A percentile compares a stretch with the other conserved stretches of the same genome.
These are phyloP conservation scores for Capillidium heterosporum DNA, from an alignment of 371 early-diverging fungal genomes.

Conservation along the genomic window DNA sequence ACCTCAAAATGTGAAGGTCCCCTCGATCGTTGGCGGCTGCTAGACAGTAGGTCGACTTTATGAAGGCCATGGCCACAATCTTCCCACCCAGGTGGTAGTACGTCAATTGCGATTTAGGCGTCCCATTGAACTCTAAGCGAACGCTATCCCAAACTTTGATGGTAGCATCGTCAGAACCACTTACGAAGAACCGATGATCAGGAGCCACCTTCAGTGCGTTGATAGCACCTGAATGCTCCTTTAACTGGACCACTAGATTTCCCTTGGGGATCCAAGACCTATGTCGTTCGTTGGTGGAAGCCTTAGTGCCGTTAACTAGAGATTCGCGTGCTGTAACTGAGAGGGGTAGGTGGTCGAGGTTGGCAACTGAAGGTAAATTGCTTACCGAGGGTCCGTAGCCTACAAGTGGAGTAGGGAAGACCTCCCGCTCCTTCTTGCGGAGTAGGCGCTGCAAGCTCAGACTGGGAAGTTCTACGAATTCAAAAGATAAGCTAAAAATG, in stretches of 20 bases:
- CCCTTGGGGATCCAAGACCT: slow-evolving; percentile 18
- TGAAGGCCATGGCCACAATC: slow-evolving; percentile 58
- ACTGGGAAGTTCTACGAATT: not conserved
- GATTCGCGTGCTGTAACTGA: slow-evolving; percentile 11
- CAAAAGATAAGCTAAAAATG: too few relatives aligned
- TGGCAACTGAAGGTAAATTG: slow-evolving; percentile 8
- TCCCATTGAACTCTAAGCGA: slow-evolving; percentile 62
- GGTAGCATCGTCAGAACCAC: slow-evolving; percentile 70
- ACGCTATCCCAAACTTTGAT: slow-evolving; percentile 77
- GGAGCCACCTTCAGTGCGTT: slow-evolving; percentile 53
- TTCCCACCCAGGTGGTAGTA: slow-evolving; percentile 50
- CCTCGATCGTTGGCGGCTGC: slow-evolving; percentile 76
- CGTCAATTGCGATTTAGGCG: slow-evolving; percentile 57
- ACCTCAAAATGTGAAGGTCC: slow-evolving; percentile 56
- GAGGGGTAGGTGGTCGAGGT: slow-evolving; percentile 11
- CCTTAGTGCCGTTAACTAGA: not conserved
- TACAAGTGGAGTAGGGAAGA: not conserved
- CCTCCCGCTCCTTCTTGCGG: not conserved
- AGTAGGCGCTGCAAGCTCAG: not conserved
- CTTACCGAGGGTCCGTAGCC: not conserved
- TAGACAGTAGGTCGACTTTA: slow-evolving; percentile 58
- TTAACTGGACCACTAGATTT: slow-evolving; percentile 54
- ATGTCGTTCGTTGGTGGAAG: not conserved
- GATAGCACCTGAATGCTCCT: slow-evolving; percentile 66
- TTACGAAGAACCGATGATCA: slow-evolving; percentile 64